Base-by-base conservation (phyloP, 1,284 basidiomycete species). In the Caloboletus inedulis region DNA sequence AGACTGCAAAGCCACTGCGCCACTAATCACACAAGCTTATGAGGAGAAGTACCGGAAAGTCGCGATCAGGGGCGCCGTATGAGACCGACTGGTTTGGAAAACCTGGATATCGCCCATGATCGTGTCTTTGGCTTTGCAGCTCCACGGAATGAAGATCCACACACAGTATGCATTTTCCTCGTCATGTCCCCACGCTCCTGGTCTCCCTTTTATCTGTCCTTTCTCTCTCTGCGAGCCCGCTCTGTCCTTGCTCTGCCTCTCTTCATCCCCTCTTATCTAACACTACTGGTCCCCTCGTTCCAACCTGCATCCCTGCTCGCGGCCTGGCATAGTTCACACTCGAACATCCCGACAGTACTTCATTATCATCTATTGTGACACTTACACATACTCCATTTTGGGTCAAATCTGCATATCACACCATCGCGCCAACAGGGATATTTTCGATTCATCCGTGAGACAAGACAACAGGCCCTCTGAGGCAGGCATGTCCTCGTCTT, bases 41-140 rank as follows among this genome's bases (percentile, higher is more conserved):
- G 87, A 89, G 64, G 81, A 83, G 68, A 90, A 85, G 70, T 90
- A 89, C 66, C 80, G 86, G 62, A 87, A 82, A 71, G 78, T 90
- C 56, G 76, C 76, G 58, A 89, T 91, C 70, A 88, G 78, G 72
- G 88, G 89, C 62, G 81, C 81, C 62, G 80, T 84, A 71, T 84
- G 51, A 66, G 41, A 45, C 36, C 41, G 25, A 50, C 30, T 21
- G 8, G 45, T 42, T 41, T 35, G 51, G 49, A 54, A 41, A 43
- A 49, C 39, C 40, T 37, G 53, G 54, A 54, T 50, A 33, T 40
- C 23, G 27, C 48, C 31, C 41, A 37, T 50, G 48, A 42, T 45
- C 35, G 30, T 29, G 19, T 41, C 25, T 34, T 46, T 37, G 48
- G 45, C 34, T 39, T 36, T 30, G 47, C 54, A 48, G 51, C 47